Conservation (phyloP, 257 asterid species). For the Plantago ovata region DNA sequence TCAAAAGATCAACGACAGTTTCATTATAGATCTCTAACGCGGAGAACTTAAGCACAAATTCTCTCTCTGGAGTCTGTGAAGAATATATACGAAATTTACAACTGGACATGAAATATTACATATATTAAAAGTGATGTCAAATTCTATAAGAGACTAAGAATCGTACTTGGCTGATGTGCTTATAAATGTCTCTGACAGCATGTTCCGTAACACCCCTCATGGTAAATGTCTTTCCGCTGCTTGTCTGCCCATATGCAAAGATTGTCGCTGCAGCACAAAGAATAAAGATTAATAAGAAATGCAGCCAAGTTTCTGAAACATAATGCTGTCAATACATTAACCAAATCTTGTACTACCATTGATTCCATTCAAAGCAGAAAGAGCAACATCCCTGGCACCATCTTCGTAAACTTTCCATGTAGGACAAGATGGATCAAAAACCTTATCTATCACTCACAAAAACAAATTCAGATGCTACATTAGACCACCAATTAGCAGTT, state of each 20-base stretch:
- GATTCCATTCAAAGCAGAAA: constrained; percentile 85
- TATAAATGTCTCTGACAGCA: constrained; percentile 77
- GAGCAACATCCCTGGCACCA: constrained; percentile 89
- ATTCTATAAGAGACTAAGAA: constrained; percentile 8
- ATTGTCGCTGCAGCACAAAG: constrained; percentile 64
- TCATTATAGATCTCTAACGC: constrained; percentile 94
- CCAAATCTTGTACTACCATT: constrained; percentile 62
- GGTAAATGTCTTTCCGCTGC: constrained; percentile 95
- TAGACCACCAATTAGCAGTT: neutral
- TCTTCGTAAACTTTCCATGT: constrained; percentile 77
- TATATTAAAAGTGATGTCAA: neutral
- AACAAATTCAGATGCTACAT: neutral
- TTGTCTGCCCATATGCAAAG: constrained; percentile 95
- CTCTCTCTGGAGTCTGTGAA: constrained; percentile 75
- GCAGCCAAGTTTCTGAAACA: constrained; percentile 6
- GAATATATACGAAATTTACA: constrained; percentile 19
- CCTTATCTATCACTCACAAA: constrained; percentile 58
- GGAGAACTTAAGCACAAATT: constrained; percentile 74
- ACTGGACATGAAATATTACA: neutral
- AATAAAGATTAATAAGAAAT: neutral
- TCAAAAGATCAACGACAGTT: constrained; percentile 87
- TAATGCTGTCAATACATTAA: neutral
- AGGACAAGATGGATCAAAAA: constrained; percentile 65
- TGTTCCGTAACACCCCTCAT: constrained; percentile 91
- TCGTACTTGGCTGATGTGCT: constrained; percentile 63